Base-by-base conservation (phyloP, 805 yeast species). In the Metschnikowia lochheadii region DNA sequence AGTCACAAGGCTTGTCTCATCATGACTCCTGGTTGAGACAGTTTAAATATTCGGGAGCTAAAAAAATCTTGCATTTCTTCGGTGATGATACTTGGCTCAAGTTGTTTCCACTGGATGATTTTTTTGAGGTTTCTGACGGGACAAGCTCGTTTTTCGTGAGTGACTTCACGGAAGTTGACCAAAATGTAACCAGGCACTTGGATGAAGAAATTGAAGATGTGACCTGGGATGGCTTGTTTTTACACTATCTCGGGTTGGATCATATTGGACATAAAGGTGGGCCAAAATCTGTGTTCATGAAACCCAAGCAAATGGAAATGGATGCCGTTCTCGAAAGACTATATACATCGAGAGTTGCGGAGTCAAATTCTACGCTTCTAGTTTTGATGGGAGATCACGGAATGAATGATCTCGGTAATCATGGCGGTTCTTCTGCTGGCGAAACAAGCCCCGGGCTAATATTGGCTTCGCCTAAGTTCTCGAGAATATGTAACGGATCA, bases 81-180 rank as follows among this genome's bases (percentile, higher is more conserved):
- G 99, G 99, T 32, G 99, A 94, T 67, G 99, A 94, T 63, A 94
- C 99, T 1, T 94, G 99, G 99, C 67, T 91, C 54, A 91, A 89
- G 62, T 73, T 94, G 44, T 94, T 91, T 57, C 96, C 97, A 0
- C 63, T 63, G 6, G 57, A 49, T 5, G 66, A 66, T 7, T 76
- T 76, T 56, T 91, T 92, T 61, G 73, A 75, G 18, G 73, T 77
- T 42, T 69, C 64, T 29, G 98, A 94, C 37, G 98, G 98, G 1
- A 92, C 98, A 0, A 83, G 87, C 41, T 89, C 97, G 46, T 94
- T 94, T 64, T 94, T 87, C 64, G 99, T 94, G 1, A 85, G 94
- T 49, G 99, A 94, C 64, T 94, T 88, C 64, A 87, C 92, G 1
- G 94, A 91, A 56, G 99, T 94, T 3, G 99, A 94, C 60, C 76